These are phyloP conservation scores for Phialophora verrucosa DNA, from an alignment of 2,329 filamentous ascomycete species.

Conservation along the genomic window DNA sequence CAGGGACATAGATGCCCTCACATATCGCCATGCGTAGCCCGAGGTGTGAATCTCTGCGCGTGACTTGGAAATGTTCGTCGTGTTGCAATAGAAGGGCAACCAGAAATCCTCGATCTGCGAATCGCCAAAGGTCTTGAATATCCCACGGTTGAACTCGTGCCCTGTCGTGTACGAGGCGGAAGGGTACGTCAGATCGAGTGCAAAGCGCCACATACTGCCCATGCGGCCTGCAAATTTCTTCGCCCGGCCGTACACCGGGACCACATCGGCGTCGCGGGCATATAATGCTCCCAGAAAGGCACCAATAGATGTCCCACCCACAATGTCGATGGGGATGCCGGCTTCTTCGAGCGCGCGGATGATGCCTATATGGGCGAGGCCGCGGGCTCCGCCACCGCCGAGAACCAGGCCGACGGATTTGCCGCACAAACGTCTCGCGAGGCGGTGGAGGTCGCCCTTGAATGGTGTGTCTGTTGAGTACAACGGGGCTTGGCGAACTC, in stretches of 20 bases:
- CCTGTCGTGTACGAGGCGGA: conserved; percentile 97
- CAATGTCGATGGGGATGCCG: conserved; percentile 91
- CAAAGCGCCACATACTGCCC: conserved; percentile 99
- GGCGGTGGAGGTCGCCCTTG: conserved; percentile 94
- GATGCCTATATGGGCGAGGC: conserved; percentile 90
- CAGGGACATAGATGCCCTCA: conserved; percentile 94
- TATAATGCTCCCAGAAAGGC: conserved; percentile 95
- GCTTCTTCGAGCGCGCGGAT: conserved; percentile 95
- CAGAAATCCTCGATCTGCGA: conserved; percentile 99
- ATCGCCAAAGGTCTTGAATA: conserved; percentile 97
- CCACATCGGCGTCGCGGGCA: conserved; percentile 92
- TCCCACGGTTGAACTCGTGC: conserved; percentile 97
- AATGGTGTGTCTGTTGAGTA: conserved; percentile 91
- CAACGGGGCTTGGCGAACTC: conserved; percentile 82
- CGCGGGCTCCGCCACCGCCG: conserved; percentile 89
- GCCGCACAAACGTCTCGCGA: conserved; percentile 86
- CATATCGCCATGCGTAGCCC: conserved; percentile 96
- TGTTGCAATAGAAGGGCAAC: conserved; percentile 99
- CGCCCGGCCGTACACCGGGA: conserved; percentile 93
- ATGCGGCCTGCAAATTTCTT: conserved; percentile 99
- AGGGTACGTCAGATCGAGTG: conserved; percentile 92
- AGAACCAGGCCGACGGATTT: conserved; percentile 94
- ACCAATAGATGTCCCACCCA: conserved; percentile 95
- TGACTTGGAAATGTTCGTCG: conserved; percentile 96
- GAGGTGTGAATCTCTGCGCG: conserved; percentile 91